Percentiles rank a stretch among this genome's conserved stretches.
Evolutionary conservation across 805 yeast genomes (phyloP).

Genomic region (Ogataea chonburiensis): DNA sequence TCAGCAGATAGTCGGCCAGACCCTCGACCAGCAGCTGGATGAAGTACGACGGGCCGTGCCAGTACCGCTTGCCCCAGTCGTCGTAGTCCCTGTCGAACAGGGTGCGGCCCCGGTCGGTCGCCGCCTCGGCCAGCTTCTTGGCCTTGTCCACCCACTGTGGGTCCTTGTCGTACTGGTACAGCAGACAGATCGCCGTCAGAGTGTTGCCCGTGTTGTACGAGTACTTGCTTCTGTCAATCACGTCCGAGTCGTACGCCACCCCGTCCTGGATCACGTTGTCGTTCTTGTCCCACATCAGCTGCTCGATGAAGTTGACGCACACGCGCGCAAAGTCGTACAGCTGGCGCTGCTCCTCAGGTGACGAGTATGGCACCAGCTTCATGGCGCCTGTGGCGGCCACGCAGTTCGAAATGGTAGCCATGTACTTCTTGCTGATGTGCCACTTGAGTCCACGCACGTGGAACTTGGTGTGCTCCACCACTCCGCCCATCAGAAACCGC

Average conservation of each 20-base stretch:
- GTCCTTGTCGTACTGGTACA: constrained; percentile 51
- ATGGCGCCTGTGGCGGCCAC: constrained; percentile 63
- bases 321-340: constrained; percentile 56
- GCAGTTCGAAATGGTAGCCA: constrained; percentile 67
- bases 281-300: constrained; percentile 47
- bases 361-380: constrained; percentile 52
- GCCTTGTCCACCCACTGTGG: constrained; percentile 49
- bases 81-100: constrained; percentile 63
- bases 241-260: constrained; percentile 44
- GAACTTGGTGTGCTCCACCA: constrained; percentile 50
- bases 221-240: constrained; percentile 57
- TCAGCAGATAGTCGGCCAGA: constrained; percentile 59
- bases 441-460: constrained; percentile 59
- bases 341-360: constrained; percentile 32
- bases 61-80: constrained; percentile 51
- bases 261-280: constrained; percentile 66
- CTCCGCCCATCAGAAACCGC: constrained; percentile 66
- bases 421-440: constrained; percentile 59
- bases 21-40: constrained; percentile 67
- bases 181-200: constrained; percentile 49
- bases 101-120: constrained; percentile 52
- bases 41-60: constrained; percentile 68
- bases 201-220: constrained; percentile 71
- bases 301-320: constrained; percentile 58
- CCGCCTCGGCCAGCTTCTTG: constrained; percentile 53